A percentile compares a stretch with the other conserved stretches of the same genome.
Conservation (phyloP, 371 early-diverging fungal genomes). For the Apophysomyces sp. region DNA sequence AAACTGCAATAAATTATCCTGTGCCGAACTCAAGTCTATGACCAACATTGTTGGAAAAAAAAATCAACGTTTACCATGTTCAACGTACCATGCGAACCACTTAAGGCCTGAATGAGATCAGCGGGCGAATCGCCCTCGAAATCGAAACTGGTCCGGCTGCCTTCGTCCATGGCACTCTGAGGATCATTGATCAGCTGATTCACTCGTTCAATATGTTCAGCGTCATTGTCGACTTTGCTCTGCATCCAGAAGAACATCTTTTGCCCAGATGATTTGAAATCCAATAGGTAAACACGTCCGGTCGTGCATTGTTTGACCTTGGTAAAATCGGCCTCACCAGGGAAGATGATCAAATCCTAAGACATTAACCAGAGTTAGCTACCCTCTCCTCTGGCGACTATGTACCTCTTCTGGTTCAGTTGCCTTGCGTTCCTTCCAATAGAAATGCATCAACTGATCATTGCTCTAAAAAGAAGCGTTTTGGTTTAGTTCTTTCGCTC, state of each 20-base stretch:
- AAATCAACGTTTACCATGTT: background rate
- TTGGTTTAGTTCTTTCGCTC: too few relatives aligned
- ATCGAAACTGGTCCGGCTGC: constrained; percentile 10
- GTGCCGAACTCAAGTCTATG: constrained; percentile 35
- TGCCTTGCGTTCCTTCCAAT: constrained; percentile 69
- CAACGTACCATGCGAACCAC: constrained; percentile 25
- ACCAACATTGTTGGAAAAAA: background rate
- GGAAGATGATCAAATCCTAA: constrained; percentile 74
- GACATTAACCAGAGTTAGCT: background rate
- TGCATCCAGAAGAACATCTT: constrained; percentile 86
- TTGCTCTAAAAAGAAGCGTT: constrained; percentile 47
- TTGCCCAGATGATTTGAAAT: constrained; percentile 73
- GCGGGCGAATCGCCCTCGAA: constrained; percentile 24
- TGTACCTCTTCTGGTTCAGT: constrained; percentile 58
- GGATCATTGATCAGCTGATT: constrained; percentile 65
- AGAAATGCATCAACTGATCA: constrained; percentile 73
- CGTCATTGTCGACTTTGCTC: constrained; percentile 58
- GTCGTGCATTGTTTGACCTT: constrained; percentile 66
- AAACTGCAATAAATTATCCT: constrained; percentile 49
- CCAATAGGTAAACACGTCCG: constrained; percentile 74
- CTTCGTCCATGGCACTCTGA: constrained; percentile 29
- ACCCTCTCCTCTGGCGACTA: background rate
- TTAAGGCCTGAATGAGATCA: constrained; percentile 36
- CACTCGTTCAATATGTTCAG: constrained; percentile 48
- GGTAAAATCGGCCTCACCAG: constrained; percentile 74